Evolutionary conservation across 805 yeast genomes (phyloP), one percentile per base, ranked within the genome.

Genomic region (Monosporozyma yasuniensis): DNA sequence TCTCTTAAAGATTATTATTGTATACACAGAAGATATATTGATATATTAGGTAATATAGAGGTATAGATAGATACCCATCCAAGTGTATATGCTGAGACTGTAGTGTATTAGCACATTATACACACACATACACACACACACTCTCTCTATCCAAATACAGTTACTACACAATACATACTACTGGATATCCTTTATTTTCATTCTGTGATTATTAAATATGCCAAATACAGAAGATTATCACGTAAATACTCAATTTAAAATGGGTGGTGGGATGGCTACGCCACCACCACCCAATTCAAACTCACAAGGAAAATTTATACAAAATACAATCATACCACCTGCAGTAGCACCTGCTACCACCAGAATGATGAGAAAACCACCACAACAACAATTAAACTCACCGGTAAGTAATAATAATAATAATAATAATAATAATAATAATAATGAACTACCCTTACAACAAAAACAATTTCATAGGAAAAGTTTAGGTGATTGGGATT

Each of bases 401-500:
- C 32, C 32, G 3, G 12, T 28, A 28, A 28, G 32, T 28, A 53
- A 53, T 16, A 56, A 14, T 9, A 14, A n/a, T n/a, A n/a, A n/a
- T n/a, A n/a, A n/a, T n/a, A n/a, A n/a, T n/a, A n/a, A n/a, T n/a
- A n/a, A n/a, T n/a, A n/a, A n/a, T n/a, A n/a, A n/a, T n/a, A n/a
- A n/a, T n/a, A n/a, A n/a, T n/a, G n/a, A n/a, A n/a, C n/a, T n/a
- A n/a, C n/a, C n/a, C n/a, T n/a, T n/a, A n/a, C 32, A 32, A 30
- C 35, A 44, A 0, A 71, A 66, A 46, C 72, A 67, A 57, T 85
- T 86, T 58, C 91, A 89, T 65, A 79, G 98, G 55, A 84, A 84
- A 52, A 77, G 96, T 4, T 84, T 91, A 49, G 99, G 98, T 12
- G 96, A 93, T 56, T 91, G 99, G 99, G 95, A 87, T 58, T 90